Percentiles rank a stretch among this genome's conserved stretches.
Conservation (phyloP, 2,329 filamentous ascomycete species). For the Graphilbum fragrans region DNA sequence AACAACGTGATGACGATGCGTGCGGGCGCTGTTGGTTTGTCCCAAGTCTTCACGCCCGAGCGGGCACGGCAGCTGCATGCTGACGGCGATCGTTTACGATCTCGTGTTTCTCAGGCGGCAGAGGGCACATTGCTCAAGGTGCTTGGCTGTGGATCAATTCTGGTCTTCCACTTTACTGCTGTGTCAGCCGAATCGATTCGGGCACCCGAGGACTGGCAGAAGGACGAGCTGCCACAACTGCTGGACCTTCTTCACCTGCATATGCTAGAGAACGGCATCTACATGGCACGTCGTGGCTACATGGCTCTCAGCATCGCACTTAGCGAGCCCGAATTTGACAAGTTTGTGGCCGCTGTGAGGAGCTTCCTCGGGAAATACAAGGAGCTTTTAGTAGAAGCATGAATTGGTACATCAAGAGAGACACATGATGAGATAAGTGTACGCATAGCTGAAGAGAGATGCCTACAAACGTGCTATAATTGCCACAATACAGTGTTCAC, state of each 20-base stretch:
- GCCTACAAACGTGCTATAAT: no score
- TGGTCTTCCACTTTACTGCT: constrained; percentile 20
- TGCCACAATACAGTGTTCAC: no score
- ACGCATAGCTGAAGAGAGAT: no score
- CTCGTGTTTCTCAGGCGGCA: constrained; percentile 16
- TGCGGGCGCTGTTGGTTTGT: constrained; percentile 31
- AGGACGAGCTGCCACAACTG: not conserved
- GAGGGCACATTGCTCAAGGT: constrained; percentile 7
- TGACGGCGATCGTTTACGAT: constrained; percentile 11
- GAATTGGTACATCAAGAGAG: no score
- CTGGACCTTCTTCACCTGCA: not conserved
- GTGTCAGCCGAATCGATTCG: not conserved
- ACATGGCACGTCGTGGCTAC: not conserved
- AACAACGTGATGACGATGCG: constrained; percentile 42
- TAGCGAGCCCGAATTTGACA: not conserved
- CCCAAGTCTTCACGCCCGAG: constrained; percentile 19
- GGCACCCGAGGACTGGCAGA: not conserved
- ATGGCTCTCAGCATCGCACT: not conserved
- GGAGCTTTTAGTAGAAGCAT: no score
- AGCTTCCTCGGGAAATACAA: not conserved
- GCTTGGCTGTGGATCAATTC: constrained; percentile 22
- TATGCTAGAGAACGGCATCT: not conserved
- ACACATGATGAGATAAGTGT: no score
- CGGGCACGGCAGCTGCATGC: constrained; percentile 18
- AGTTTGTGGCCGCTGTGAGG: not conserved